phyloP scores from a whole-genome alignment of 768 basidiomycete species.

The Termitomyces bulborhizus region DNA sequence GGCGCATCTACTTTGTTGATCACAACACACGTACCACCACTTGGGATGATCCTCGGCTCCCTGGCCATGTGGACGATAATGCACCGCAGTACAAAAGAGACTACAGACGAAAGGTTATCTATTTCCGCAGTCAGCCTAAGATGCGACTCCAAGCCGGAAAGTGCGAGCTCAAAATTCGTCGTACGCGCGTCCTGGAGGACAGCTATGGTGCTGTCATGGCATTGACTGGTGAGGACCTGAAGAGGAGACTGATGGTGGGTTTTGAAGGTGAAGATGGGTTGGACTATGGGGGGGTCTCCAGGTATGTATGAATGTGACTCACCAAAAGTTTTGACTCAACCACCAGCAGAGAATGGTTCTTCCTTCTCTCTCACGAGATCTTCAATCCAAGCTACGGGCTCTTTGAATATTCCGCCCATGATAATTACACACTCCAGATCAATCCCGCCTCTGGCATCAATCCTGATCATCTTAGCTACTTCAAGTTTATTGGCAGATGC shows the following conservation, averaged over 20 bases:
- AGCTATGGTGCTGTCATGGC: constrained; percentile 84
- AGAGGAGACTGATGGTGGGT: constrained; percentile 63
- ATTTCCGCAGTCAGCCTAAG: constrained; percentile 87
- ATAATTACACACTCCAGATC: constrained; percentile 78
- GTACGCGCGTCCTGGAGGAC: constrained; percentile 80
- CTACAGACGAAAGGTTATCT: constrained; percentile 86
- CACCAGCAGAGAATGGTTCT: constrained; percentile 73
- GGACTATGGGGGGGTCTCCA: constrained; percentile 73
- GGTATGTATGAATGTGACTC: constrained; percentile 31
- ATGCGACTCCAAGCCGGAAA: constrained; percentile 75
- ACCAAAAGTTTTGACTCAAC: constrained; percentile 1
- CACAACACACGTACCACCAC: constrained; percentile 87
- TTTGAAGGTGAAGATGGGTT: constrained; percentile 79
- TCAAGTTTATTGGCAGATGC: constrained; percentile 74
- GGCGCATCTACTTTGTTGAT: constrained; percentile 88
- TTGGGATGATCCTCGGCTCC: constrained; percentile 90
- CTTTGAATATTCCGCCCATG: constrained; percentile 75
- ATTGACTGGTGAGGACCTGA: constrained; percentile 62
- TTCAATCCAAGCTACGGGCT: constrained; percentile 81
- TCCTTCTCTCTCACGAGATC: constrained; percentile 76
- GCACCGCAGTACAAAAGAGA: constrained; percentile 96
- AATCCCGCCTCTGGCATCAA: constrained; percentile 73
- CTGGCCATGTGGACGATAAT: constrained; percentile 75
- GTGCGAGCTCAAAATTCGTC: constrained; percentile 80
- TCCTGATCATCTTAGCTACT: constrained; percentile 73